Base-by-base conservation (phyloP, 192 early-diverging fungal genomes). In the Coemansia sp. region DNA sequence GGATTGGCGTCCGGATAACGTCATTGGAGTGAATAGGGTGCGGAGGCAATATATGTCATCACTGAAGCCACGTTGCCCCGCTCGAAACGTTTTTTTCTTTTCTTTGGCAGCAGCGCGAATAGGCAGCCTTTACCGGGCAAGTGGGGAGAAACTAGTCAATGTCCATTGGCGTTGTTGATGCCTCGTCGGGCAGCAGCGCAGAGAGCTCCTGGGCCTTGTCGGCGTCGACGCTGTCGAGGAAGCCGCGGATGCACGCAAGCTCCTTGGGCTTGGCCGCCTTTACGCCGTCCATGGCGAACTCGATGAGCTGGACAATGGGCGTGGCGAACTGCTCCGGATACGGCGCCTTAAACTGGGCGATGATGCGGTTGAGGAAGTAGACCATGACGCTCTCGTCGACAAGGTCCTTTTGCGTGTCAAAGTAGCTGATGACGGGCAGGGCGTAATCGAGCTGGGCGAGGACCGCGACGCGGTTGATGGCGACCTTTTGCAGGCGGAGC, bases 371-470 rank as follows among this genome's bases (percentile, higher is more conserved):
- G 36, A 88, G 72, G 75, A 85, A 84, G 64, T 86, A 82, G 18
- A 81, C 75, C 30, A 78, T 65, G 27, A 84, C 60, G 33, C 79
- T 85, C 64, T 89, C 82, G 37, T 89, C 85, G 21, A 85, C 62
- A 16, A 67, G 60, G n/a, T 72, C 70, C 1, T 58, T 70, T 18
- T 62, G 62, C 3, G 58, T 44, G 22, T 51, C 47, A 39, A 89
- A 76, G 49, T 84, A 89, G 37, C 72, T 56, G 7, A 89, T 41
- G 6, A 85, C 75, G 4, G 85, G 86, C 38, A 78, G 55, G 0
- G 67, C 78, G 57, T 76, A 85, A 49, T 78, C 66, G 27, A 86
- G 51, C 41, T 85, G 78, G 38, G 81, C 78, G 26, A 89, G 47
- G 33, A 78, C 79, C 1, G 83, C 71, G 66, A 89, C 78, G 26